Evolutionary conservation across 1,139 yeast species (phyloP).

Genomic region (Meyerozyma sp.): DNA sequence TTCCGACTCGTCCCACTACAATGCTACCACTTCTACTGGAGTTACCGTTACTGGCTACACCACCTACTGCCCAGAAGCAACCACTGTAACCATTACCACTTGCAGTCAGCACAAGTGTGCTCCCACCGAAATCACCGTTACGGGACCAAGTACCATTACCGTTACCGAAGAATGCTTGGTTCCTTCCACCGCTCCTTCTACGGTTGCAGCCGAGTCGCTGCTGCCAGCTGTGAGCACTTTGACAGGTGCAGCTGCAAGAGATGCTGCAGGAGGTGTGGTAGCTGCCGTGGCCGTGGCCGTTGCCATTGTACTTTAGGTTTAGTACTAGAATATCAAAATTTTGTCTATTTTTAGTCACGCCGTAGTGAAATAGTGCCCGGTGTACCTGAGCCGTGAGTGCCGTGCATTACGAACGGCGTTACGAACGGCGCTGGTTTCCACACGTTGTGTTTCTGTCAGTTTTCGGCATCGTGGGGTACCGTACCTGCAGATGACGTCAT

Average conservation of each 20-base stretch:
- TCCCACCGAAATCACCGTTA: constrained; percentile 10
- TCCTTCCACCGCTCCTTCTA: constrained; percentile 3
- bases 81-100: constrained; percentile 13
- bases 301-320: constrained; percentile 6
- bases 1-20: constrained; percentile 1
- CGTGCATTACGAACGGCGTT: too few species aligned
- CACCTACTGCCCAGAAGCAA: constrained; percentile 16
- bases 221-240: constrained; percentile 2
- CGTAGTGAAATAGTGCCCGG: too few species aligned
- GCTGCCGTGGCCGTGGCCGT: constrained; percentile 18
- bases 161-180: constrained; percentile 11
- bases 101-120: constrained; percentile 10
- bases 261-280: constrained; percentile 13
- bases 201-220: constrained; percentile 8
- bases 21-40: constrained; percentile 11
- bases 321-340: too few species aligned
- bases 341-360: too few species aligned
- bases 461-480: too few species aligned
- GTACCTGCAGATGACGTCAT: too few species aligned
- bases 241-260: constrained; percentile 7
- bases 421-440: too few species aligned
- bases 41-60: constrained; percentile 14
- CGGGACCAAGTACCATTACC: constrained; percentile 12
- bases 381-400: too few species aligned
- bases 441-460: too few species aligned